Evolutionary conservation across 2,329 filamentous ascomycete species (phyloP).

Genomic region (Rhynchosporium agropyri): DNA sequence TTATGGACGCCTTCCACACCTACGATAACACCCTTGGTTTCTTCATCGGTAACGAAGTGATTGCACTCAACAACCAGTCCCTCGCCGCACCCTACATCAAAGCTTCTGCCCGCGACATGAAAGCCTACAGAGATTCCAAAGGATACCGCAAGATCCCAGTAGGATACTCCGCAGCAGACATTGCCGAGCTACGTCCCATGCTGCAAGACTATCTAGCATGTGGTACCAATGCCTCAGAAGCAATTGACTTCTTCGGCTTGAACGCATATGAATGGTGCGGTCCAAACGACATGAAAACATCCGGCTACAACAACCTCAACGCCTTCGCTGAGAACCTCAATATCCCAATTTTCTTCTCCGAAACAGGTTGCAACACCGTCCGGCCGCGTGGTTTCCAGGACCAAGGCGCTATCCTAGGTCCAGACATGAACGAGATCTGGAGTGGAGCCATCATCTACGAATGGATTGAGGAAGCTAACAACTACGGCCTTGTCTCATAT

Average conservation of each 20-base stretch:
- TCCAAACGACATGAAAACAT: constrained; percentile 52
- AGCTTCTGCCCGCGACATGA: constrained; percentile 78
- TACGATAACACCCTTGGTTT: constrained; percentile 83
- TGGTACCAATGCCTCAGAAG: constrained; percentile 67
- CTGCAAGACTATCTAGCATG: constrained; percentile 76
- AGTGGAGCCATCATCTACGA: constrained; percentile 86
- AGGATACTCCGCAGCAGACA: constrained; percentile 87
- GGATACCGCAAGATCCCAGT: constrained; percentile 80
- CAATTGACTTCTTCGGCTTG: constrained; percentile 80
- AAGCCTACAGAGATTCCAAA: constrained; percentile 75
- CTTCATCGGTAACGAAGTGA: constrained; percentile 87
- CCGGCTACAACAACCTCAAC: constrained; percentile 73
- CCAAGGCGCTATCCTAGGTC: constrained; percentile 75
- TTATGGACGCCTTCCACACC: constrained; percentile 42
- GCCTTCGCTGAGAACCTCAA: constrained; percentile 69
- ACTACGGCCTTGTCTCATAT: constrained; percentile 82
- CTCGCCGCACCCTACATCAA: constrained; percentile 80
- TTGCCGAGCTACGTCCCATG: constrained; percentile 66
- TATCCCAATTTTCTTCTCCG: constrained; percentile 88
- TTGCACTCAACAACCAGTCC: constrained; percentile 63
- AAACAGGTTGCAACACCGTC: constrained; percentile 78
- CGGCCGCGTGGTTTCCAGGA: constrained; percentile 67
- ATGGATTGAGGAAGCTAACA: constrained; percentile 83
- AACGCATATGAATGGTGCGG: constrained; percentile 87
- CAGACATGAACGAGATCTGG: constrained; percentile 69